phyloP scores from a whole-genome alignment of 495 filamentous ascomycete species.

The Usnea hakonensis region DNA sequence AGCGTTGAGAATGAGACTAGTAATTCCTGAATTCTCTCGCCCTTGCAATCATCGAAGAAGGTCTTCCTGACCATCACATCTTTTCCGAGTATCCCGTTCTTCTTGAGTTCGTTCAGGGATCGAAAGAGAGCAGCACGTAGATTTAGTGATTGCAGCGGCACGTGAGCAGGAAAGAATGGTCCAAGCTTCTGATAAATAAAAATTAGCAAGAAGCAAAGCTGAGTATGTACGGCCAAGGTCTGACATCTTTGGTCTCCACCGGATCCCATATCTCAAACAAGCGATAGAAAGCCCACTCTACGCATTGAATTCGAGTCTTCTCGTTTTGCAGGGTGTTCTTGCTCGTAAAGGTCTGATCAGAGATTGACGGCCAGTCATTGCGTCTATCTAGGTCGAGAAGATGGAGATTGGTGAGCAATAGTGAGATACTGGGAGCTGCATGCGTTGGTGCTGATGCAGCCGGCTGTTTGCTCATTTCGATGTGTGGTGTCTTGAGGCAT shows the following conservation, averaged over 20 bases:
- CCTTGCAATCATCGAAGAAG: conserved; percentile 88
- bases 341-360: conserved; percentile 52
- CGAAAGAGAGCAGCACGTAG: conserved; percentile 78
- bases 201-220: conserved; percentile 10
- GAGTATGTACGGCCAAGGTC: conserved; percentile 15
- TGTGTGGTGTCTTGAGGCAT: background rate
- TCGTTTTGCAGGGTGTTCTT: conserved; percentile 62
- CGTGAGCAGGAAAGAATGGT: conserved; percentile 80
- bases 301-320: conserved; percentile 65
- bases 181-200: conserved; percentile 57
- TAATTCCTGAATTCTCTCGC: conserved; percentile 72
- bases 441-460: conserved; percentile 1
- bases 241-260: conserved; percentile 60
- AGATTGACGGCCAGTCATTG: conserved; percentile 71
- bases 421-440: conserved; percentile 1
- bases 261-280: conserved; percentile 77
- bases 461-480: conserved; percentile 10
- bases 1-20: conserved; percentile 70
- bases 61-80: conserved; percentile 75
- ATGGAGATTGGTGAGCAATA: conserved; percentile 69
- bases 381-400: conserved; percentile 68
- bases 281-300: conserved; percentile 80
- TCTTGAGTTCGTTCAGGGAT: conserved; percentile 71
- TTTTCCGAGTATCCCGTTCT: conserved; percentile 69
- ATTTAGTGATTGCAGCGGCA: conserved; percentile 81